Base-by-base conservation (phyloP, 2,329 filamentous ascomycete species). In the Fusarium siculi region DNA sequence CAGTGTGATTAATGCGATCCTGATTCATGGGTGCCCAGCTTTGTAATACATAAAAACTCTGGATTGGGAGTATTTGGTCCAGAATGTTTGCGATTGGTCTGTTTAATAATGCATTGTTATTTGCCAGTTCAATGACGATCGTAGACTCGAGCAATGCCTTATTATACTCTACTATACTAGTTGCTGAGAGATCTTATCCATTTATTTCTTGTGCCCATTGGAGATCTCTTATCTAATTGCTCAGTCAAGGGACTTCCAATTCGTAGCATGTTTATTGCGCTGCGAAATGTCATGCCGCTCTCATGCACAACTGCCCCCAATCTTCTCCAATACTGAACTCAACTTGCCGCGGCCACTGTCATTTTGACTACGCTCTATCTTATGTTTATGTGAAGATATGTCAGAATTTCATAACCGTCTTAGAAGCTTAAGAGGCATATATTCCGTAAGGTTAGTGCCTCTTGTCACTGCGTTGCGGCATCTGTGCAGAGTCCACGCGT, bases 291-390 rank as follows among this genome's bases (percentile, higher is more conserved):
- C 9, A 30, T 30, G 9, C 9, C 28, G 28, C 28, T 9, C 28
- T 30, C 28, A 9, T 30, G 28, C 28, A 30, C 28, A 30, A 30
- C 10, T 30, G 30, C 25, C 7, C 1, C 44, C 3, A 30, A 3
- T 10, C 3, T 5, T 28, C 9, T 12, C 25, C 18, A 15, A 4
- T 0, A 4, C 18, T 21, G 2, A 46, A 19, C 1, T 28, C 4
- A 47, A 12, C 5, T 7, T 28, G 2, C 23, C 3, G 42, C 23
- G 16, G 23, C 16, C 42, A 25, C 42, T 1, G 7, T 18, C 21
- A 44, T 7, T 3, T 25, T 25, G 4, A 44, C 18, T 5, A 19
- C 23, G 5, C 23, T 46, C 9, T 4, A 46, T 9, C 23, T 23
- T 25, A 19, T 44, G 23, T 44, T 21, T 9, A 9, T 21, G 8